phyloP scores from a whole-genome alignment of 129 eudicot genomes.

The Ambrosia trifida region DNA sequence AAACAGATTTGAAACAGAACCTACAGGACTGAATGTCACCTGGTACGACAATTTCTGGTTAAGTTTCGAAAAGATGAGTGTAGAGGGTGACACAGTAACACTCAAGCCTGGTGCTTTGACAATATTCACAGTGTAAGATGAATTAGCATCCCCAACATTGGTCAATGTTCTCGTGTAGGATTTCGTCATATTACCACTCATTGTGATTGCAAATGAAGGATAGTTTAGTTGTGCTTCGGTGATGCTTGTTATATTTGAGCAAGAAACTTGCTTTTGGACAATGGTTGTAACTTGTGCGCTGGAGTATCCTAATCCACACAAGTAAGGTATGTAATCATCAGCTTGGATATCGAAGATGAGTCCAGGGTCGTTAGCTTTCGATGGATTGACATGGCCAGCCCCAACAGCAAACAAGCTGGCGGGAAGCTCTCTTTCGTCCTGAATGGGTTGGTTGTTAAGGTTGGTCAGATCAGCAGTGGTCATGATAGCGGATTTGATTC shows the following conservation, averaged over 20 bases:
- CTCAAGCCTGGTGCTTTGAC: conserved; percentile 25
- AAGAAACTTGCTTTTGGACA: conserved; percentile 36
- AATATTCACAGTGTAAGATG: conserved; percentile 31
- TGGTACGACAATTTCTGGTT: conserved; percentile 40
- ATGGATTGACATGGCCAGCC: conserved; percentile 56
- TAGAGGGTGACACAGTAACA: conserved; percentile 33
- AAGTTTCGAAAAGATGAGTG: conserved; percentile 30
- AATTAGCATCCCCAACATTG: conserved; percentile 52
- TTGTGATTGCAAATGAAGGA: conserved; percentile 43
- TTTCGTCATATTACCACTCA: conserved; percentile 20
- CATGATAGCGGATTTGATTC: conserved; percentile 58
- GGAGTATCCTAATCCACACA: conserved; percentile 50
- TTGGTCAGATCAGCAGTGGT: conserved; percentile 47
- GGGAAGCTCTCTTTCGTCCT: conserved; percentile 37
- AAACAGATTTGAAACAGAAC: conserved; percentile 3
- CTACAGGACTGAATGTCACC: conserved; percentile 26
- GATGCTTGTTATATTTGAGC: conserved; percentile 31
- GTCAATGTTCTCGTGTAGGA: conserved; percentile 47
- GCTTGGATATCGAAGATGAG: conserved; percentile 44
- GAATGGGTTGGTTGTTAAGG: conserved; percentile 39
- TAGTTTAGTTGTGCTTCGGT: conserved; percentile 46
- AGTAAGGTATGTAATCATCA: conserved; percentile 42
- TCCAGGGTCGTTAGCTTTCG: conserved; percentile 55
- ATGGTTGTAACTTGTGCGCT: conserved; percentile 27
- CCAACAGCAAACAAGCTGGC: conserved; percentile 50